Evolutionary conservation across 2,329 filamentous ascomycete species (phyloP), one percentile per base, ranked within the genome.

Genomic region (Ophiostoma himal-ulmi): DNA sequence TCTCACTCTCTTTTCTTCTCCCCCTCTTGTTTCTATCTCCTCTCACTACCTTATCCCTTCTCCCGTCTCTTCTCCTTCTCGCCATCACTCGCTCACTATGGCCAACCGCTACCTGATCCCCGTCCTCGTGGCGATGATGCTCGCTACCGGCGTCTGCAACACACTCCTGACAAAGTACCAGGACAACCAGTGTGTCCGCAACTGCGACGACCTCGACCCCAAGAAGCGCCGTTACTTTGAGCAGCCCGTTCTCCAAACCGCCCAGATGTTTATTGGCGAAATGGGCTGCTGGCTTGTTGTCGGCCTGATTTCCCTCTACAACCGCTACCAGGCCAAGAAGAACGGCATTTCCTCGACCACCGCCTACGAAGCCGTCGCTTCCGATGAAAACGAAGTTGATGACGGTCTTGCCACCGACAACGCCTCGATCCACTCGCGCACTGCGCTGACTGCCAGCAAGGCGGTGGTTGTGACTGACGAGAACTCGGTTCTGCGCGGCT

Each of bases 241-340:
- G 79, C 94, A 98, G 78, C 95, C 95, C 22, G 94, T 99, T 69
- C 88, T 98, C 70, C 95, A 99, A 79, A 98, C 95, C 73, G 88
- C 93, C 0, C 95, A 98, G 80, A 99, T 99, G 95, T 99, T 99
- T 79, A 86, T 97, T 73, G 95, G 95, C 70, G 95, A 99, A 80
- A 91, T 92, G 85, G 94, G 93, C 73, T 96, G 93, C 83, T 99
- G 94, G 94, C 85, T 98, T 17, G 92, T 99, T 69, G 86, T 98
- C 62, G 88, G 90, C 30, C 76, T 86, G 68, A 89, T 91, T 77
- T 83, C 86, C 30, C 80, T 94, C 1, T 91, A 91, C 79, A 83
- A 84, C 67, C 86, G 85, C 73, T 86, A 86, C 75, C 64, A 82
- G 80, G 74, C n/a, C 26, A 41, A 36, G 52, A 44, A 30, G 22